Evolutionary conservation across 1,284 basidiomycete genomes (phyloP).

Genomic region (Crepidotus sp.): DNA sequence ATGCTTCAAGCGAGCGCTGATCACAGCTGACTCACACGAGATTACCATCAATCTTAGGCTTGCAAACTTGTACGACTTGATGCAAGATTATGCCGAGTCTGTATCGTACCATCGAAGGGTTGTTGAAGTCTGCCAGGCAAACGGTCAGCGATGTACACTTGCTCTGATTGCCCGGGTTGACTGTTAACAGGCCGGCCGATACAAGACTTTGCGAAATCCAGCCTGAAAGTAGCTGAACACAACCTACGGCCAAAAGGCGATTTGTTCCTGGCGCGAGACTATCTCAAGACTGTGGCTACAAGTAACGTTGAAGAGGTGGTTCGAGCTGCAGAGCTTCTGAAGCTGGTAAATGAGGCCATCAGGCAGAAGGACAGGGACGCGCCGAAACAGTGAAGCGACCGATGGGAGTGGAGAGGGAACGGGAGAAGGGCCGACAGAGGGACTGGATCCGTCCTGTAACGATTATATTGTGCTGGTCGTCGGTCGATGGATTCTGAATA

Average conservation of each 20-base stretch:
- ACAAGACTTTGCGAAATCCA: conserved; percentile 71
- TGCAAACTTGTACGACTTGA: conserved; percentile 62
- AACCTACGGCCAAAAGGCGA: conserved; percentile 60
- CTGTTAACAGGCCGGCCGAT: conserved; percentile 47
- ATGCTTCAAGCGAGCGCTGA: conserved; percentile 80
- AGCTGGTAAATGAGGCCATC: conserved; percentile 26
- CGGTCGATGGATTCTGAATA: no score
- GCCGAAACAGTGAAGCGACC: no score
- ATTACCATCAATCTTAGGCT: conserved; percentile 70
- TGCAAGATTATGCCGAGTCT: conserved; percentile 60
- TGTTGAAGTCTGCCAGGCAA: conserved; percentile 65
- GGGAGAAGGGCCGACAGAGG: no score
- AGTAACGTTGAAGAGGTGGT: conserved; percentile 73
- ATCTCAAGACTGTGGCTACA: conserved; percentile 60
- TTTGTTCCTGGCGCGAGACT: conserved; percentile 51
- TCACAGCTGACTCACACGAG: conserved; percentile 77
- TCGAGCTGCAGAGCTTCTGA: conserved; percentile 55
- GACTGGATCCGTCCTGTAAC: no score
- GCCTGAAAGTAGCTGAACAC: conserved; percentile 72
- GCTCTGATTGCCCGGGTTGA: conserved; percentile 4
- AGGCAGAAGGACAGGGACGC: no score
- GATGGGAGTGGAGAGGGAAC: no score
- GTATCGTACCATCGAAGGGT: conserved; percentile 65
- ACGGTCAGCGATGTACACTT: conserved; percentile 27
- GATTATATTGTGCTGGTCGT: no score